Evolutionary conservation across 2,329 filamentous ascomycete species (phyloP).

Genomic region (Ophiostoma pallidulum): DNA sequence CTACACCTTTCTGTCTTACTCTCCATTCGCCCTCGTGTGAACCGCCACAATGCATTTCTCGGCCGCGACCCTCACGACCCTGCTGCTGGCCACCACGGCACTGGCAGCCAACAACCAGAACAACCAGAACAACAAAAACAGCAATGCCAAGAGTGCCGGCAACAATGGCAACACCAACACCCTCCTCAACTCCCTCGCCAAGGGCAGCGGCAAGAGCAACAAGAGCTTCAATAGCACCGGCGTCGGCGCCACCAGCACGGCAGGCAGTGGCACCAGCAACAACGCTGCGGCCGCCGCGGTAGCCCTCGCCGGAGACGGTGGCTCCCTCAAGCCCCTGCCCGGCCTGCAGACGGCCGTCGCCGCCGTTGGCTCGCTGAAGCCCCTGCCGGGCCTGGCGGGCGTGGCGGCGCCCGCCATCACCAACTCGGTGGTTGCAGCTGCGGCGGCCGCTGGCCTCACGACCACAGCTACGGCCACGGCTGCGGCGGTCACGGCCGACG

Average conservation of each 20-base stretch:
- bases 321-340: conserved; percentile 14
- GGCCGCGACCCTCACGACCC: conserved; percentile 11
- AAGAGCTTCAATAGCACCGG: conserved; percentile 3
- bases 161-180: conserved; percentile 7
- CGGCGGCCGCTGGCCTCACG: neutral
- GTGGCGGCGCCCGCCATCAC: neutral
- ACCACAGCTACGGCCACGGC: conserved; percentile 1
- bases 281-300: conserved; percentile 6
- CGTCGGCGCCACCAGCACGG: neutral
- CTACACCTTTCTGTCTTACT: neutral
- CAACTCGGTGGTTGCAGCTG: neutral
- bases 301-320: conserved; percentile 4
- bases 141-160: too few relatives aligned
- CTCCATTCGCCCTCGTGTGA: neutral
- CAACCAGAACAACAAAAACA: conserved; percentile 8
- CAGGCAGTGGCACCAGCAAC: conserved; percentile 1
- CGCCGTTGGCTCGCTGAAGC: conserved; percentile 10
- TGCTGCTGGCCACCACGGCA: conserved; percentile 14
- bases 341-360: conserved; percentile 6
- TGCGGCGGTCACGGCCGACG: conserved; percentile 5
- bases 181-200: conserved; percentile 10
- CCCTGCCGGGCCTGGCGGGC: conserved; percentile 12
- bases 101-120: conserved; percentile 6
- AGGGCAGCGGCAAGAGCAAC: conserved; percentile 10
- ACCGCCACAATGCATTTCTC: conserved; percentile 19